Conservation (phyloP, 192 early-diverging fungal genomes). For the Tieghemiomyces parasiticus region DNA sequence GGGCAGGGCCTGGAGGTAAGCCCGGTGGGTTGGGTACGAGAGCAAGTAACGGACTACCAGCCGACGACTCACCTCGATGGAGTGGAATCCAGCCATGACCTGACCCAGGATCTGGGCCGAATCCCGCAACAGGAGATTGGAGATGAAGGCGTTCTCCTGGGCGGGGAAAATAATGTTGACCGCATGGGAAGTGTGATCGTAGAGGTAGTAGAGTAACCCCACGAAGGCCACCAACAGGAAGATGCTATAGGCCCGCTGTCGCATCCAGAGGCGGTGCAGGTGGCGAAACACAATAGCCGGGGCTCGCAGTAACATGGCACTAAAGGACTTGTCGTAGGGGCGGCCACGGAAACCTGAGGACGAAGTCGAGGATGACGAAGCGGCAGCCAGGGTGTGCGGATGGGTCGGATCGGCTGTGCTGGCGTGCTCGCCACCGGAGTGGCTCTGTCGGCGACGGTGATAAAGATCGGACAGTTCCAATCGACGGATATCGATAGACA, state of each 20-base stretch:
- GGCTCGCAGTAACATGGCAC: not conserved
- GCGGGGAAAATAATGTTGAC: constrained; percentile 11
- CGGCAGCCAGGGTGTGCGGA: too few relatives aligned
- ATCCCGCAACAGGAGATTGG: not conserved
- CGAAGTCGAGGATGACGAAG: too few relatives aligned
- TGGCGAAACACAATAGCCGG: not conserved
- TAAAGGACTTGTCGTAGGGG: too few relatives aligned
- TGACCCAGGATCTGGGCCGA: not conserved
- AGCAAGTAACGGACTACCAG: not conserved
- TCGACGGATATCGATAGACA: constrained; percentile 73
- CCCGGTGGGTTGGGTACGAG: not conserved
- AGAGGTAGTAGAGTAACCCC: constrained; percentile 4
- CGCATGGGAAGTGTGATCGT: constrained; percentile 7
- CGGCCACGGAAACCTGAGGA: too few relatives aligned
- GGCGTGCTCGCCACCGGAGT: too few relatives aligned
- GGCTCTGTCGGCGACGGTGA: too few relatives aligned
- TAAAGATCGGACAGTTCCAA: constrained; percentile 29
- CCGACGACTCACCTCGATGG: not conserved
- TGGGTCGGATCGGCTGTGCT: too few relatives aligned
- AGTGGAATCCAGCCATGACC: not conserved
- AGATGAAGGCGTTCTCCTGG: not conserved
- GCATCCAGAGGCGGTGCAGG: constrained; percentile 5
- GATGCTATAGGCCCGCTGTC: constrained; percentile 5
- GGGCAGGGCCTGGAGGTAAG: not conserved
- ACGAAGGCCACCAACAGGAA: constrained; percentile 2